These are phyloP conservation scores for Eucalyptus pumila DNA, from an alignment of 345 rosid species.

Conservation along the genomic window DNA sequence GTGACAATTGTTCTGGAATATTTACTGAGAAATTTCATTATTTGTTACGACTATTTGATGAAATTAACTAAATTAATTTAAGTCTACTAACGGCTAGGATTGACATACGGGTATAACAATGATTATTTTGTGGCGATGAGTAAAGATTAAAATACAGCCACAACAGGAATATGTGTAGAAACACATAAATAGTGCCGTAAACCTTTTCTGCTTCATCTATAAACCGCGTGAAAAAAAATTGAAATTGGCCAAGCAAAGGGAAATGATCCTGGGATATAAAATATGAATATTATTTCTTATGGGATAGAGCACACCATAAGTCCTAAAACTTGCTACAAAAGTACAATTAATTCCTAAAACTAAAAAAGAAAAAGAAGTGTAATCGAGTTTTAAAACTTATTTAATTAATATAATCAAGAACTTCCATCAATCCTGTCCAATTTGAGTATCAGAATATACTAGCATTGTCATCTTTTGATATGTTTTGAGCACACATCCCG, in stretches of 20 bases:
- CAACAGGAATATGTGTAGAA: neutral
- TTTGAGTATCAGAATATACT: accelerated
- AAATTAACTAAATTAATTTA: neutral
- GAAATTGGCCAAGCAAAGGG: too few relatives aligned
- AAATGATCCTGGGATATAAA: too few relatives aligned
- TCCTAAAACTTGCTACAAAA: accelerated
- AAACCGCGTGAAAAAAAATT: accelerated
- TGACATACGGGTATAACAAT: accelerated
- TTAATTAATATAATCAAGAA: accelerated
- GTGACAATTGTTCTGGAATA: neutral
- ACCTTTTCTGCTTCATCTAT: neutral
- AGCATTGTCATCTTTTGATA: accelerated
- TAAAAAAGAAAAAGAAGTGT: too few relatives aligned
- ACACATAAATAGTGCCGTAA: neutral
- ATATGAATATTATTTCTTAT: accelerated
- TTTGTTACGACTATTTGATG: neutral
- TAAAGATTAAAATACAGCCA: accelerated
- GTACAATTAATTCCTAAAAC: too few relatives aligned
- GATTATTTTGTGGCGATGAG: neutral
- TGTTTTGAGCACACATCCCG: accelerated
- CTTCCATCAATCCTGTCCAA: accelerated
- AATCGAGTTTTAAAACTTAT: accelerated
- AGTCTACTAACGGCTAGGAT: neutral
- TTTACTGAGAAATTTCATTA: accelerated
- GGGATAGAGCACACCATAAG: too few relatives aligned